These are phyloP conservation scores for Alternaria arbusti DNA, from an alignment of 2,329 filamentous ascomycete genomes.

Conservation along the genomic window DNA sequence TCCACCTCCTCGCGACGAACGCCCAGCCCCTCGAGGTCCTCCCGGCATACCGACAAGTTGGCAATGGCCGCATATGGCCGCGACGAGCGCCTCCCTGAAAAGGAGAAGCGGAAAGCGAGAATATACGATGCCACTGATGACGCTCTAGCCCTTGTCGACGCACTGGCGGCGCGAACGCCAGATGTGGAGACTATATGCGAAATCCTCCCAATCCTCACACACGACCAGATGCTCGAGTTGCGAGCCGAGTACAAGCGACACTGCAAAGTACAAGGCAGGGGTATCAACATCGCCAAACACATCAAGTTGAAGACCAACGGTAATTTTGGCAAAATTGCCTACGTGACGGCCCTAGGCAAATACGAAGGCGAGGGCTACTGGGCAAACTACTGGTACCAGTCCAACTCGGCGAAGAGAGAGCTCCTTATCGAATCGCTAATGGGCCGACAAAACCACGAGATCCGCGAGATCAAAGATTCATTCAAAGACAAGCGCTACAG, in stretches of 20 bases:
- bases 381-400: conserved; percentile 98
- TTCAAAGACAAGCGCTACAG: conserved; percentile 93
- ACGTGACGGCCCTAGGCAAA: conserved; percentile 83
- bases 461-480: conserved; percentile 81
- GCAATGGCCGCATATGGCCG: conserved; percentile 36
- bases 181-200: conserved; percentile 77
- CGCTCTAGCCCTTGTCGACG: conserved; percentile 75
- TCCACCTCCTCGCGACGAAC: conserved; percentile 41
- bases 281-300: conserved; percentile 85
- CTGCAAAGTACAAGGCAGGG: conserved; percentile 81
- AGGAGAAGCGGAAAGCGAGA: conserved; percentile 64
- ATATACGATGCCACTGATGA: conserved; percentile 87
- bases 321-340: conserved; percentile 87
- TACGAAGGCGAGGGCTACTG: conserved; percentile 97
- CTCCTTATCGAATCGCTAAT: conserved; percentile 92
- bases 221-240: conserved; percentile 86
- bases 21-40: conserved; percentile 33
- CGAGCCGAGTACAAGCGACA: conserved; percentile 89
- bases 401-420: conserved; percentile 81
- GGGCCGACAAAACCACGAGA: conserved; percentile 87
- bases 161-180: conserved; percentile 68
- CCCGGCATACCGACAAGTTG: conserved; percentile 40
- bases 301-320: conserved; percentile 80
- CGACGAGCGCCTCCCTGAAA: conserved; percentile 22
- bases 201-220: conserved; percentile 81